Base-by-base conservation (phyloP, 257 asterid species). In the Plantago ovata region DNA sequence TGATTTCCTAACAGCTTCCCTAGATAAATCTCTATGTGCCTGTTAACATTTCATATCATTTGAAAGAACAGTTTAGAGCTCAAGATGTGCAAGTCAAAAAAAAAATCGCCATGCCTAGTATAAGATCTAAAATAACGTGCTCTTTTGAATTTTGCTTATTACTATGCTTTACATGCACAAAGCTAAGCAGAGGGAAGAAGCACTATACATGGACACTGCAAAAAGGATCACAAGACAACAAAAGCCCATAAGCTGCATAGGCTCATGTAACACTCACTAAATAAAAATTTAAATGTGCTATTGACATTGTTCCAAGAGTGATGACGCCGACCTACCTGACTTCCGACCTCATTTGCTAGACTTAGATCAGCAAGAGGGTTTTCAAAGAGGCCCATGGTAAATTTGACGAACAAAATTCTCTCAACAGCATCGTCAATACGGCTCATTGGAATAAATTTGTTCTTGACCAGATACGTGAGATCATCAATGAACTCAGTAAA, bases 1-100 rank as follows among this genome's bases (percentile, higher is more conserved):
- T 8, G 95, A 85, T 66, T 89, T 89, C 70, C 95, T 75, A 39
- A 80, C 95, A 6, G 95, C 94, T 72, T 89, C 97, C 79, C 94
- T 81, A 44, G 94, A 94, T 73, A 89, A 55, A 64, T 83, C 51
- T 72, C 97, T 83, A 80, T 89, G 94, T 22, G 63, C 87, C 97
- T 85, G 80, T 72, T 13, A 28, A 63, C 6, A 72, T 70, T 53
- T 14, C 51, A 51, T 33, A 59, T 60, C 60, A 45, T 16, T 42
- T 56, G 47, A 15, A 7, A 10, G 1, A 44, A 63, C 10, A 21
- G 18, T 39, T 38, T 59, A 13, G 40, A 33, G 10, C 10, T 45
- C 11, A 59, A 62, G 56, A 55, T 53, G 44, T 21, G 18, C 18
- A 15, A 20, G 16, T 16, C n/a, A 42, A 49, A n/a, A n/a, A n/a